Evolutionary conservation across 2,329 filamentous ascomycete genomes (phyloP), one percentile per base, ranked within the genome.

Genomic region (Diatrype stigma): DNA sequence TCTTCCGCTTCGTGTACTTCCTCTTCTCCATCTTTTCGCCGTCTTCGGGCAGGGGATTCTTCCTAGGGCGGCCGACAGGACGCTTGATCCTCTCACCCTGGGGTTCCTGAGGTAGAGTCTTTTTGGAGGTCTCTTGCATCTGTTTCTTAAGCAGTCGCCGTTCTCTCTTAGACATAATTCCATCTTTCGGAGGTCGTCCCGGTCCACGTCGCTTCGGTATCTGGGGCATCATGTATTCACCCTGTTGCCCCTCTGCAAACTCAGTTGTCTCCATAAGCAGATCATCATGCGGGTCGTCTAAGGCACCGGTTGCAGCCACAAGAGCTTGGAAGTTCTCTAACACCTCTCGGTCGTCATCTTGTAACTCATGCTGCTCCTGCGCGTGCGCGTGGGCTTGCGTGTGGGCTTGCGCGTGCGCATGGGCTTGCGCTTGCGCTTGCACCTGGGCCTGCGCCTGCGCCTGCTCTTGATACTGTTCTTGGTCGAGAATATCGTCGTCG

Each of bases 151-250:
- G 76, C 45, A 84, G 67, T 17, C 82, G 76, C 58, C 85, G 79
- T 61, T 91, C 86, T 51, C 89, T 78, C 69, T 91, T 91, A 1
- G 88, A 92, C 82, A 91, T 89, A 64, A 90, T 80, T 26, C 89
- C 89, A 62, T 92, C 88, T 71, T 92, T 92, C 0, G 89, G 89
- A 19, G 89, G 89, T 48, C 89, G 76, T n/a, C 89, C 89, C 10
- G 89, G 89, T 14, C 89, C 89, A 58, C 88, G 84, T 56, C 87
- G 85, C 69, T 82, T 87, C 26, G 82, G 79, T 28, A 82, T 70
- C 50, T 73, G 68, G 19, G 70, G 66, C 52, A 73, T 61, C 21
- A 70, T 57, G 6, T 68, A 68, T 8, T 73, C 69, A 12, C 57
- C 45, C n/a, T 57, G 58, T 32, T 22, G 22, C 11, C 40, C 40